A percentile compares a stretch with the other conserved stretches of the same genome.
Conservation (phyloP, 208 protist genomes). For the Leishmania amazonensis region DNA sequence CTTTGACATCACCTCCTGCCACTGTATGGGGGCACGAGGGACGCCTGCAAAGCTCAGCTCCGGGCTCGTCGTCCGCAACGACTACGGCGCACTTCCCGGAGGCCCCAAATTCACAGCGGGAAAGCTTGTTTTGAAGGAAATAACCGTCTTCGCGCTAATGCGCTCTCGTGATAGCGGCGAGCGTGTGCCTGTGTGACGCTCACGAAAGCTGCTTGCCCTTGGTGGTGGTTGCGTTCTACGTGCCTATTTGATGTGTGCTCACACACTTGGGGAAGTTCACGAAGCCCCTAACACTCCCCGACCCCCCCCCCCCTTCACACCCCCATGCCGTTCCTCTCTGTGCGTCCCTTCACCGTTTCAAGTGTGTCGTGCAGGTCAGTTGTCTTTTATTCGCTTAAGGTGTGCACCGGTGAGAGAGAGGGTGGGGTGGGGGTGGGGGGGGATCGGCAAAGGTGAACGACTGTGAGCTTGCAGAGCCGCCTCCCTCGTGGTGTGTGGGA, state of each 20-base stretch:
- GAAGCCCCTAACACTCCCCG: too few species aligned
- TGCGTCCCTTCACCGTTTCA: background rate
- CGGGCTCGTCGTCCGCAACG: background rate
- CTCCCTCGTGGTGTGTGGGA: background rate
- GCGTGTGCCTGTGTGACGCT: background rate
- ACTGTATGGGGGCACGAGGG: background rate
- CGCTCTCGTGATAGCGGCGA: background rate
- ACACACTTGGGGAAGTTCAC: background rate
- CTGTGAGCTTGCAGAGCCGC: background rate
- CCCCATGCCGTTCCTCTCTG: background rate
- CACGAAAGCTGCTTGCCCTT: background rate
- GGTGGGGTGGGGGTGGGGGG: background rate
- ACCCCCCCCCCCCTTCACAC: background rate
- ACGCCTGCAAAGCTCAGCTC: background rate
- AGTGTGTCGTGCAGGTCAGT: background rate
- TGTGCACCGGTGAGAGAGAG: background rate
- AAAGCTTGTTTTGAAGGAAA: slow-evolving; percentile 12
- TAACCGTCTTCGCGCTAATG: background rate
- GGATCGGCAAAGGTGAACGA: background rate
- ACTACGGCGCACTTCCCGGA: background rate
- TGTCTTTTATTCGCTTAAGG: background rate
- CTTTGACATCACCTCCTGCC: background rate
- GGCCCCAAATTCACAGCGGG: slow-evolving; percentile 1
- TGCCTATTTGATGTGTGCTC: background rate
- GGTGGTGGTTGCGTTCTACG: background rate